phyloP scores from a whole-genome alignment of 2,329 filamentous ascomycete genomes.

The Colletotrichum sp. region DNA sequence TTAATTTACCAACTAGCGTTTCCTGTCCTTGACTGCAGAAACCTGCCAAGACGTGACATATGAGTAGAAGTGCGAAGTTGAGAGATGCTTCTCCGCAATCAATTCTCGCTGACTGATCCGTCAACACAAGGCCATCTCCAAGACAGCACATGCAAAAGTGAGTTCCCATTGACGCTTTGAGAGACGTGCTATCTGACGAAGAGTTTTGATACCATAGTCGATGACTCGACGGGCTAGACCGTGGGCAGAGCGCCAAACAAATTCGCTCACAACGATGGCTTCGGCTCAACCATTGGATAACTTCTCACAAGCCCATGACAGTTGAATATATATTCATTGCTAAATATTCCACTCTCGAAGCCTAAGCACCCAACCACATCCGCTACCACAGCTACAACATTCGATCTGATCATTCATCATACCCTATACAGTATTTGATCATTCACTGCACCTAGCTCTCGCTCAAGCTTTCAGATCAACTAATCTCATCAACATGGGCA shows the following conservation, averaged over 20 bases:
- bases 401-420: background rate
- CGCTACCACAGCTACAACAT: background rate
- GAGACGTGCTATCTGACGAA: rapidly evolving
- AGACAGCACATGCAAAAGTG: background rate
- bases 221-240: background rate
- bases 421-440: background rate
- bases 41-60: background rate
- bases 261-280: background rate
- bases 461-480: background rate
- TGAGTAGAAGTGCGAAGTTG: background rate
- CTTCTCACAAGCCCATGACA: too few species aligned
- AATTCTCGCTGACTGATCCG: background rate
- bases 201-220: background rate
- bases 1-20: background rate
- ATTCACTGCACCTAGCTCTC: background rate
- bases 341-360: background rate
- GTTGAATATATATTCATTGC: background rate
- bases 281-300: background rate
- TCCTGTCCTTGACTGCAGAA: background rate
- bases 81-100: background rate
- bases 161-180: background rate
- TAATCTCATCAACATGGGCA: background rate
- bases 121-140: background rate
- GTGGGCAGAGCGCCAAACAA: background rate
- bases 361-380: background rate